Evolutionary conservation across 805 yeast species (phyloP).

Genomic region (Lachancea quebecensis): DNA sequence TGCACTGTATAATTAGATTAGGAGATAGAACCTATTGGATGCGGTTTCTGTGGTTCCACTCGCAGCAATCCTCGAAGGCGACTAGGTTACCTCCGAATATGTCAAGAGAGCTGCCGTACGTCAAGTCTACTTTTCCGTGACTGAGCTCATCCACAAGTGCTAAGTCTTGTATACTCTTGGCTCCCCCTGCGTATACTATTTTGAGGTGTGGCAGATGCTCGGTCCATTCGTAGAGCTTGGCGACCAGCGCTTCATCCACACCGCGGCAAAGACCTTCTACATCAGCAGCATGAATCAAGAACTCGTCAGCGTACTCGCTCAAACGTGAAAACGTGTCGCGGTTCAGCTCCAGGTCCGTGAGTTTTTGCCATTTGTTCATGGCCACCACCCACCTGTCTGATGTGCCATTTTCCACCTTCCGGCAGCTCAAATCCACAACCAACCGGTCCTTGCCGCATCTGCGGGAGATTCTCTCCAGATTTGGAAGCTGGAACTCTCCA

Average conservation of each 20-base stretch:
- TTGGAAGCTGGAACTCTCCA: conserved; percentile 43
- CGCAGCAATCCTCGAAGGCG: conserved; percentile 63
- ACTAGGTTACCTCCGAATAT: conserved; percentile 89
- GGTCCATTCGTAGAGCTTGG: conserved; percentile 71
- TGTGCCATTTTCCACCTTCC: conserved; percentile 33
- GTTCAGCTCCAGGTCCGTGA: conserved; percentile 59
- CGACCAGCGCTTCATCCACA: conserved; percentile 74
- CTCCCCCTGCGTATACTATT: conserved; percentile 97
- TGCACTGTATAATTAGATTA: conserved; percentile 10
- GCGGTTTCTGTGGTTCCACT: conserved; percentile 49
- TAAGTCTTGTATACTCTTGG: conserved; percentile 65
- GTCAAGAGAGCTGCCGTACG: conserved; percentile 89
- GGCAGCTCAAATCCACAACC: conserved; percentile 89
- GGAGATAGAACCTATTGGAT: conserved; percentile 4
- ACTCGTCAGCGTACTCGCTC: conserved; percentile 69
- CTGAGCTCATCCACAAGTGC: conserved; percentile 60
- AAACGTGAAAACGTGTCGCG: conserved; percentile 47
- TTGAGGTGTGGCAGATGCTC: conserved; percentile 39
- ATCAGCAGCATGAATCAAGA: conserved; percentile 95
- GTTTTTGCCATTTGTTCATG: conserved; percentile 93
- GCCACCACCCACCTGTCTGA: conserved; percentile 78
- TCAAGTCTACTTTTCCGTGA: conserved; percentile 78
- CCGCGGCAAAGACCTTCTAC: conserved; percentile 96
- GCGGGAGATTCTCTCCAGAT: conserved; percentile 44
- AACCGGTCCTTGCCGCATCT: conserved; percentile 58